Conservation (phyloP, 768 basidiomycete species). For the Lentinula sp. region DNA sequence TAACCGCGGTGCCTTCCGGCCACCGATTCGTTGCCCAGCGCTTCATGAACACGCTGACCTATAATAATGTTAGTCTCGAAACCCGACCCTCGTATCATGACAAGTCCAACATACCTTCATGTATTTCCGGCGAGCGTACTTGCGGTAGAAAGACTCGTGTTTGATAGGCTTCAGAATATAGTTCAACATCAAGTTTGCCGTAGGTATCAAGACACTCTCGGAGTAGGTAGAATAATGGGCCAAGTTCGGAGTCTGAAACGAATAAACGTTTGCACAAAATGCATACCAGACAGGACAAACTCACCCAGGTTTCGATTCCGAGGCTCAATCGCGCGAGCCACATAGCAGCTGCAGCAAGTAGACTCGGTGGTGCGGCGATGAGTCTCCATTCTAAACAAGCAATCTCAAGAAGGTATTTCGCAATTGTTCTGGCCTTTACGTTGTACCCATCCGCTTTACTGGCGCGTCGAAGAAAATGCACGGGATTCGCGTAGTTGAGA, state of each 20-base stretch:
- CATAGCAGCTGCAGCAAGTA: conserved; percentile 77
- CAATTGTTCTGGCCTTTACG: conserved; percentile 76
- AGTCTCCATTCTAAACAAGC: conserved; percentile 76
- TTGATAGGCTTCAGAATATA: conserved; percentile 70
- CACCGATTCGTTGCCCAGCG: conserved; percentile 82
- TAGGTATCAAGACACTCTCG: conserved; percentile 72
- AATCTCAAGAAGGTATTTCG: conserved; percentile 89
- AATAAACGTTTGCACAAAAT: conserved; percentile 1
- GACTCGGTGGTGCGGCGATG: conserved; percentile 65
- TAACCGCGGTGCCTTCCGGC: conserved; percentile 55
- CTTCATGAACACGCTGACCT: conserved; percentile 81
- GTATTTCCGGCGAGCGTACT: conserved; percentile 81
- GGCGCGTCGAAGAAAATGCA: conserved; percentile 82
- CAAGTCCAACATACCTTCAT: conserved; percentile 56
- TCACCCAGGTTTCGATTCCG: conserved; percentile 80
- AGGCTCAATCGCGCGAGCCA: conserved; percentile 83
- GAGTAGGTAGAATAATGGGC: conserved; percentile 85
- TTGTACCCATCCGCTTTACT: conserved; percentile 95
- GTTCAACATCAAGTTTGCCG: conserved; percentile 83
- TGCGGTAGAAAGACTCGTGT: conserved; percentile 79
- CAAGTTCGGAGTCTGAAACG: conserved; percentile 68
- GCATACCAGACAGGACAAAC: conserved; percentile 13
- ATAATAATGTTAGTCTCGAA: conserved; percentile 3
- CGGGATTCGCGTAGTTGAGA: conserved; percentile 79
- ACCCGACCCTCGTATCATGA: neutral